Base-by-base conservation (phyloP, 495 filamentous ascomycete species). In the Neurospora pannonica region DNA sequence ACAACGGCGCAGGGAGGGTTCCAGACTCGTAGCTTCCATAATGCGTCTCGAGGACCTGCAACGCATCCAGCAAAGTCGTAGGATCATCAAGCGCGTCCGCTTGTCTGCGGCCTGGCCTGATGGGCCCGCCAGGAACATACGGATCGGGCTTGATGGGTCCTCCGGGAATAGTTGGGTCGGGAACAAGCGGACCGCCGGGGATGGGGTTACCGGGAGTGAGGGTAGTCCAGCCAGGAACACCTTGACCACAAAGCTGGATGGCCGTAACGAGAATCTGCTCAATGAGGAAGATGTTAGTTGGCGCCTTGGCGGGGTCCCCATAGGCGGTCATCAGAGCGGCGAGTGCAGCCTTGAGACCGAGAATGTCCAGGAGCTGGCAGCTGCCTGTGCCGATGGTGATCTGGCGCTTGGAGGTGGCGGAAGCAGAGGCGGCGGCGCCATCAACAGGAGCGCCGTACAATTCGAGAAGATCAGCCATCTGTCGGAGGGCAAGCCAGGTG, bases 91-190 rank as follows among this genome's bases (percentile, higher is more conserved):
- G 31, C 28, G n/a, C 17, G 31, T 38, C 62, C 21, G 5, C 74
- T 43, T 73, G 36, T 76, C 70, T 8, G 48, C 60, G n/a, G 75
- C 72, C 40, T 73, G 75, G 75, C 4, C 28, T 34, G 8, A 76
- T 54, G 21, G 48, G 46, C 34, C 74, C 74, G 43, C 76, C 74
- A 36, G 74, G 46, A 19, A 75, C 70, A 37, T 60, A 46, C 48
- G 77, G 72, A 31, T 73, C 73, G 34, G 77, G 77, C 37, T 62
- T 42, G 21, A 80, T 72, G 11, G 77, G 73, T 4, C 76, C 81
- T 17, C 82, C 82, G 19, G 81, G 81, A 8, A 77, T 70, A 19
- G 76, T 75, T 34, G 80, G 78, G 73, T 81, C 79, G 24, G 82
- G 82, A 31, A 38, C 73, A 38, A 83, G 71, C 67, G 75, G 67